Evolutionary conservation across 2,329 filamentous ascomycete species (phyloP).

Genomic region (Cladosporium oxysporum): DNA sequence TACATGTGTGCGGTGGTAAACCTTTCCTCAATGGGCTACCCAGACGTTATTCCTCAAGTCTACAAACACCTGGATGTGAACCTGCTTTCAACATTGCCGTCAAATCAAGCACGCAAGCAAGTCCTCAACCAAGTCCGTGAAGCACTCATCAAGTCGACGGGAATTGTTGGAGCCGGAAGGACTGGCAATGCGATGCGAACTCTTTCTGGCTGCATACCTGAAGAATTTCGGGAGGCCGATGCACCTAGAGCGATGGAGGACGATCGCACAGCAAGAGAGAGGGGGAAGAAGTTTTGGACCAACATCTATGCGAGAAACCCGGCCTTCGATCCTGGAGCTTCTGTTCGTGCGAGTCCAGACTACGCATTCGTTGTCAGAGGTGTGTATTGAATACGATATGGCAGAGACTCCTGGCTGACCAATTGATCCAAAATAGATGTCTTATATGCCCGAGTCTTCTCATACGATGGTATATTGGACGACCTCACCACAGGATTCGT

Average conservation of each 20-base stretch:
- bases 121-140: neutral
- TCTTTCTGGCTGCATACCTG: neutral
- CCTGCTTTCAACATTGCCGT: neutral
- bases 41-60: conserved; percentile 4
- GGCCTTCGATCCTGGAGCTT: neutral
- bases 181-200: conserved; percentile 3
- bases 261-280: neutral
- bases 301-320: conserved; percentile 10
- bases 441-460: conserved; percentile 5
- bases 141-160: conserved; percentile 2
- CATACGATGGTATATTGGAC: conserved; percentile 1
- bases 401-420: neutral
- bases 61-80: neutral
- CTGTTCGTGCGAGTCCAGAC: conserved; percentile 5
- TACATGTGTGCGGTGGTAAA: neutral
- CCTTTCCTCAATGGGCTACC: neutral
- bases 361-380: conserved; percentile 11
- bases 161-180: conserved; percentile 2
- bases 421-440: neutral
- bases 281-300: neutral
- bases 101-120: neutral
- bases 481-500: conserved; percentile 3
- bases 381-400: neutral
- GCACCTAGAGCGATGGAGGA: conserved; percentile 5
- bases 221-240: neutral